A percentile compares a stretch with the other conserved stretches of the same genome.
These are phyloP conservation scores for Penicillium vulpinum DNA, from an alignment of 2,329 filamentous ascomycete species.

Conservation along the genomic window DNA sequence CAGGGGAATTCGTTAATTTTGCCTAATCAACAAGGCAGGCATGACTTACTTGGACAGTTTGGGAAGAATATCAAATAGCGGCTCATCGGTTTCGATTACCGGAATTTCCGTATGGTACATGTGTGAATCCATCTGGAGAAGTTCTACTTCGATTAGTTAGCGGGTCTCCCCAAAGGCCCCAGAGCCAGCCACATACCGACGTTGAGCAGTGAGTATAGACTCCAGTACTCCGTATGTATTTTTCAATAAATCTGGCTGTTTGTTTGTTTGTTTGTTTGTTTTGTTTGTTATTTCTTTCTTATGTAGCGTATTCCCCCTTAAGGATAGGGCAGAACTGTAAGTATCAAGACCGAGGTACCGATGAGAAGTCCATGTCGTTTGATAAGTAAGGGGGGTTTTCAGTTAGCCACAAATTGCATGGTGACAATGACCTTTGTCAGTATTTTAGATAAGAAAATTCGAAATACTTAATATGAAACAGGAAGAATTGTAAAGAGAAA, in stretches of 20 bases:
- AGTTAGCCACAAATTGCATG: not conserved
- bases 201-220: not conserved
- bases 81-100: conserved; percentile 43
- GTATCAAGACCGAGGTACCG: conserved; percentile 5
- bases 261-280: not conserved
- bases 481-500: not conserved
- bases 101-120: conserved; percentile 36
- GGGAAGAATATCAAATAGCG: conserved; percentile 40
- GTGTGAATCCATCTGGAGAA: conserved; percentile 5
- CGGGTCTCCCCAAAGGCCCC: not conserved
- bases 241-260: not conserved
- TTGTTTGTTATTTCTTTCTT: not conserved
- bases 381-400: not conserved
- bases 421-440: not conserved
- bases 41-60: conserved; percentile 41
- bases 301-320: not conserved
- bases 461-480: not conserved
- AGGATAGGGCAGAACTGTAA: not conserved
- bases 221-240: not conserved
- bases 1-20: conserved; percentile 1
- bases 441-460: not conserved
- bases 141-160: not conserved
- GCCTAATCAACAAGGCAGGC: not conserved
- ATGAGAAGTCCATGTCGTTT: not conserved
- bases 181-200: not conserved